Percentiles rank a stretch among this genome's conserved stretches.
Evolutionary conservation across 441 rosid genomes (phyloP).

Genomic region (Populus hybrid): DNA sequence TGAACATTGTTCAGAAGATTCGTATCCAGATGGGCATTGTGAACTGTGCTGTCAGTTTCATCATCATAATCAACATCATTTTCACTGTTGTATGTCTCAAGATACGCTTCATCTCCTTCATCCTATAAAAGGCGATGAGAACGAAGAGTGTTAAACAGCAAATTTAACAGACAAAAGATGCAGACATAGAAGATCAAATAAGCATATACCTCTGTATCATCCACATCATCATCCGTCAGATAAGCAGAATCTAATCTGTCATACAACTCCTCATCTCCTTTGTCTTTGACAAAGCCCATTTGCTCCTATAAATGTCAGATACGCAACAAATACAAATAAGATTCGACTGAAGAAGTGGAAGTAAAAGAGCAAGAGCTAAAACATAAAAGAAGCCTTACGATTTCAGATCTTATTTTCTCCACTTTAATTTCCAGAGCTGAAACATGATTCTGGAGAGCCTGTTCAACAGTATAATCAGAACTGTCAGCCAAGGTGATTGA

Average conservation of each 20-base stretch:
- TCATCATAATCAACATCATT: constrained; percentile 32
- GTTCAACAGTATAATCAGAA: constrained; percentile 27
- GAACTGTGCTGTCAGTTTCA: constrained; percentile 14
- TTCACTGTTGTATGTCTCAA: constrained; percentile 35
- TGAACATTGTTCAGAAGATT: constrained; percentile 22
- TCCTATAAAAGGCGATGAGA: constrained; percentile 34
- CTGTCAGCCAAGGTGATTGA: constrained; percentile 6
- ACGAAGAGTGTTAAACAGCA: neutral
- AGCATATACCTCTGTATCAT: constrained; percentile 44
- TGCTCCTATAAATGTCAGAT: constrained; percentile 39
- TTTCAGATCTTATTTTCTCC: constrained; percentile 65
- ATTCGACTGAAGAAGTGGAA: neutral
- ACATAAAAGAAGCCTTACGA: constrained; percentile 45
- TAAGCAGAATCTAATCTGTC: constrained; percentile 62
- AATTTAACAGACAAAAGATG: neutral
- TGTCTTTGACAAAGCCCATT: constrained; percentile 53
- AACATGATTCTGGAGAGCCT: constrained; percentile 78
- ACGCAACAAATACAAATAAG: constrained; percentile 9
- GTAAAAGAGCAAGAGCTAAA: constrained; percentile 11
- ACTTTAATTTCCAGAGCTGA: constrained; percentile 47
- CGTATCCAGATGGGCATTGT: constrained; percentile 22
- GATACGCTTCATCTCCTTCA: constrained; percentile 55
- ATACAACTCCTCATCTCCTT: constrained; percentile 58
- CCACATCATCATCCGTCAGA: constrained; percentile 50
- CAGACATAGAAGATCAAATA: constrained; percentile 2